Evolutionary conservation across 768 basidiomycete genomes (phyloP), one percentile per base, ranked within the genome.

Genomic region (Kwoniella heveanensis): DNA sequence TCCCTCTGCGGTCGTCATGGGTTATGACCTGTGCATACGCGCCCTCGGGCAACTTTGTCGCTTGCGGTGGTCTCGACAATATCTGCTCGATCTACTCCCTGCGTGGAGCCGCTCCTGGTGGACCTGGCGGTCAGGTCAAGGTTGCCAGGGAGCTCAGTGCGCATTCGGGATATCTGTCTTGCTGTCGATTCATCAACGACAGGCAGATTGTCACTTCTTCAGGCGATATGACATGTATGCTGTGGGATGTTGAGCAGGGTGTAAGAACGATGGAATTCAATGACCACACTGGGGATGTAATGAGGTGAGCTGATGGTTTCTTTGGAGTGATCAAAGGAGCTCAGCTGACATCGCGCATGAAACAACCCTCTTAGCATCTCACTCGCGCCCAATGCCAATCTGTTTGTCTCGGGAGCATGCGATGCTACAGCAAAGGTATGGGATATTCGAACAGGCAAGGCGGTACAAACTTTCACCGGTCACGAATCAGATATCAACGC

Each of bases 1-100:
- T 99, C 79, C 95, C 95, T 54, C 84, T 99, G 51, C 88, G 95
- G 56, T 96, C 93, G 50, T 92, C 91, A 77, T 99, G 95, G 95
- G 95, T 99, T 82, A 99, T 99, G 95, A 99, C 95, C 55, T 99
- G 95, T 79, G 95, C 95, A 54, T 98, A 97, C 82, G 89, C 96
- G 22, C 95, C 96, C 4, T 91, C 91, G 19, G 95, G 96, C 54
- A 94, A 91, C 81, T 96, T 90, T 69, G 96, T 99, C 67, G 96
- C 96, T 36, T 98, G 96, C 73, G 95, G 96, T 81, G 95, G 95
- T 80, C 86, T 99, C 61, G 95, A 99, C 83, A 99, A 99, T 80
- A 97, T 98, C 55, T 99, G 95, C 81, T 95, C 93, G 57, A 93
- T 99, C 78, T 99, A 99, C 83, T 94, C 91, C 80, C 83, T 98